phyloP scores from a whole-genome alignment of 495 filamentous ascomycete species.

The Astrocystis sublimbata region DNA sequence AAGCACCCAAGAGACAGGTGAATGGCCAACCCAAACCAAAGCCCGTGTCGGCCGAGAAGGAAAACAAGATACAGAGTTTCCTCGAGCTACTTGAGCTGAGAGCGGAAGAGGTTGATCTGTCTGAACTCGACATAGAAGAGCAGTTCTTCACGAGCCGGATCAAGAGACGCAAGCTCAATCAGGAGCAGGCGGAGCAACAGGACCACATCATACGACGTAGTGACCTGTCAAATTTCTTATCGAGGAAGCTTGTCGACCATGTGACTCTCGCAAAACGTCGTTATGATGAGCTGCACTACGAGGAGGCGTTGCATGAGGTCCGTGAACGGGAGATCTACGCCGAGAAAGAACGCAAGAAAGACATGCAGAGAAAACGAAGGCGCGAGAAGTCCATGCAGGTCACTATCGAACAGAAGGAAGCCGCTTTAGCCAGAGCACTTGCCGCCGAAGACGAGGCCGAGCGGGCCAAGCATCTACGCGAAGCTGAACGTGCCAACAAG shows the following conservation, averaged over 20 bases:
- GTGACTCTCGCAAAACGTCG: conserved; percentile 51
- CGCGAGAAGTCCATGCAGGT: conserved; percentile 90
- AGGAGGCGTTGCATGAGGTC: conserved; percentile 78
- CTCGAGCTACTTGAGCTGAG: conserved; percentile 69
- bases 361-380: conserved; percentile 97
- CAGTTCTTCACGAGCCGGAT: conserved; percentile 54
- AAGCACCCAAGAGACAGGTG: conserved; percentile 51
- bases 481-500: conserved; percentile 81
- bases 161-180: conserved; percentile 64
- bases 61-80: conserved; percentile 64
- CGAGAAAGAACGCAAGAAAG: conserved; percentile 99
- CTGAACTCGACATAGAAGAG: conserved; percentile 62
- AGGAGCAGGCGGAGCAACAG: conserved; percentile 56
- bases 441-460: conserved; percentile 76
- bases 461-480: conserved; percentile 70
- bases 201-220: conserved; percentile 55
- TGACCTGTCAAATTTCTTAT: conserved; percentile 34
- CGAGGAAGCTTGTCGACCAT: conserved; percentile 46
- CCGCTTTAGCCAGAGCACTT: conserved; percentile 74
- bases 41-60: conserved; percentile 61
- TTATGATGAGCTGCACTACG: conserved; percentile 50
- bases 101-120: conserved; percentile 64
- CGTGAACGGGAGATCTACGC: conserved; percentile 86
- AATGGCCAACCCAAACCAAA: conserved; percentile 56
- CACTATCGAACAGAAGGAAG: conserved; percentile 80